phyloP scores from a whole-genome alignment of 1,284 basidiomycete species.

The Sporisorium iseilematis-ciliati region DNA sequence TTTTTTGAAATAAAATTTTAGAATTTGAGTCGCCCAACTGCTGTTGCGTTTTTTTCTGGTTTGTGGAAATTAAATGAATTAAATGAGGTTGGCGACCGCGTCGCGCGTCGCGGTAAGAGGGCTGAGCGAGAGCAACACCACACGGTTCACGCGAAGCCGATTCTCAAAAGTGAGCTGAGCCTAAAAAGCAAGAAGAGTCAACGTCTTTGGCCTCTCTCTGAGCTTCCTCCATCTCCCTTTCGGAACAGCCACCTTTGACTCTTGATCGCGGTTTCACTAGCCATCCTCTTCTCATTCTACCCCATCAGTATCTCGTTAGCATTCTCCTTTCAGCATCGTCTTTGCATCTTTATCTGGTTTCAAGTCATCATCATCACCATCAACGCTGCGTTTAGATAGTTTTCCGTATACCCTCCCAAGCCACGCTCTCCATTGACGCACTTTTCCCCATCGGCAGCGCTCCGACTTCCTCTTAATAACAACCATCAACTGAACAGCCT shows the following conservation, averaged over 20 bases:
- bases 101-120: conserved; percentile 41
- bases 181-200: not conserved
- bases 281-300: not conserved
- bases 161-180: not conserved
- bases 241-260: conserved; percentile 2
- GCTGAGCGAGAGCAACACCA: conserved; percentile 28
- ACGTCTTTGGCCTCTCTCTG: not conserved
- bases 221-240: conserved; percentile 1
- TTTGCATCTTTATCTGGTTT: not conserved
- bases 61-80: conserved; percentile 7
- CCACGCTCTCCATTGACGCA: not conserved
- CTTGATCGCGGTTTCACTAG: not conserved
- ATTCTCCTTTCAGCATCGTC: not conserved
- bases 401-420: not conserved
- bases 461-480: not conserved
- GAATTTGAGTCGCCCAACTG: not conserved
- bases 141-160: conserved; percentile 17
- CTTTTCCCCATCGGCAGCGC: not conserved
- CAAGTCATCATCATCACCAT: not conserved
- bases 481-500: not conserved
- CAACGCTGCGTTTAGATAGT: not conserved
- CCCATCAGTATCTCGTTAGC: conserved; percentile 2
- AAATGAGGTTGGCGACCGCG: conserved; percentile 29
- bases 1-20: not conserved
- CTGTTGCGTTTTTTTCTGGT: not conserved